Base-by-base conservation (phyloP, 1,284 basidiomycete species). In the Trichosporon faecale region DNA sequence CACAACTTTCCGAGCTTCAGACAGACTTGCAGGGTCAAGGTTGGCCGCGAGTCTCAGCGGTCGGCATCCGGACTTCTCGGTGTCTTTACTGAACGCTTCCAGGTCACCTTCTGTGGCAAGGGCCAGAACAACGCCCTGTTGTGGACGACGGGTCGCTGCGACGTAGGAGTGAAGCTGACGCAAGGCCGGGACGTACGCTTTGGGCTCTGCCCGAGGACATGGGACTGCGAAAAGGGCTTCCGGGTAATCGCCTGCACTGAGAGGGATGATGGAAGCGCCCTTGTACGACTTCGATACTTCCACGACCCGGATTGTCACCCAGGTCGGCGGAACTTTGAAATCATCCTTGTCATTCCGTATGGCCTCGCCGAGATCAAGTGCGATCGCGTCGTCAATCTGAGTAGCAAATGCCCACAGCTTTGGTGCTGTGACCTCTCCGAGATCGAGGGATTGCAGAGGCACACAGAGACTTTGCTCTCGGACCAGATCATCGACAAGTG, bases 401-500 rank as follows among this genome's bases (percentile, higher is more conserved):
- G 69, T 70, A 3, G 64, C 16, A 5, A 27, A 18, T 11, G 37
- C 23, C 64, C n/a, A 60, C 55, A 64, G 5, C 23, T 23, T 14
- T 18, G 55, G 14, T 11, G 27, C 55, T 12, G 27, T 29, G 3
- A 29, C 14, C 12, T 57, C 27, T 16, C n/a, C 29, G 8, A 61
- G 29, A 31, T n/a, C 29, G 6, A 61, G 29, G 16, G 7, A 14
- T 8, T n/a, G 57, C 16, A 61, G 27, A 33, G 57, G 29, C 14
- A 14, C 8, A 14, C 18, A 8, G 18, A 33, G 16, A n/a, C 6
- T 33, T 6, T 31, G 4, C n/a, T 31, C 29, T 18, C 27, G 49
- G 2, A 80, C 77, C 1, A 80, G 12, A 0, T 74, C 69, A 33
- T 78, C 77, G 0, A 84, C 78, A 1, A 78, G 33, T 3, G 64